Base-by-base conservation (phyloP, 768 basidiomycete genomes). In the Naematelia encephala region DNA sequence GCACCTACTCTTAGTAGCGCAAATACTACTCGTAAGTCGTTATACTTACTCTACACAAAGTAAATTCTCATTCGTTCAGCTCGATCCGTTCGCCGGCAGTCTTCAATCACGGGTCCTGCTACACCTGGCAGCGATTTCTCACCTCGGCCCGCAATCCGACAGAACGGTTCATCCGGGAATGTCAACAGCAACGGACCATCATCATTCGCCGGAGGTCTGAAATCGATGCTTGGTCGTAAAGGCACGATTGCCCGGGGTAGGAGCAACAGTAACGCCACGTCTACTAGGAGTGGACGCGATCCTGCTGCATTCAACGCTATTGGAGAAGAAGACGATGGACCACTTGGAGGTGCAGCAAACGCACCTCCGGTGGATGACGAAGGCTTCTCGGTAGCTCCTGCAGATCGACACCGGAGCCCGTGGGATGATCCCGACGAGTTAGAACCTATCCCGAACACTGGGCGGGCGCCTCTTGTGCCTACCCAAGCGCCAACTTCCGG, bases 351-450 rank as follows among this genome's bases (percentile, higher is more conserved):
- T 5, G 21, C 30, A 26, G 27, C 43, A 4, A 4, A 54, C 13
- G 14, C 61, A 28, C 60, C 61, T 25, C 51, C 57, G 0, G 77
- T 80, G 16, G 80, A 80, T 30, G 68, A 66, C 1, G 78, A 80
- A 43, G 80, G 80, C 1, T 80, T 75, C 70, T 75, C 77, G 4
- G 70, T 80, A 2, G 76, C 79, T 10, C 80, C 80, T 3, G 63
- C 72, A 0, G 76, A 79, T 47, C 73, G 79, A 45, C 77, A 78
- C 56, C 64, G 77, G 25, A 71, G 62, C 51, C 73, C 72, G 5
- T 79, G 73, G 79, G 77, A 73, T 42, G 68, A 70, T 27, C 68
- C 68, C 5, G 60, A 68, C 48, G 68, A 73, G 10, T 43, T 55
- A 11, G 51, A 66, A 13, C 60, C 64, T 3, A 56, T 62, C 2